Percentiles rank a stretch among this genome's conserved stretches.
These are phyloP conservation scores for Entomortierella parvispora DNA, from an alignment of 192 early-diverging fungal genomes.

Conservation along the genomic window DNA sequence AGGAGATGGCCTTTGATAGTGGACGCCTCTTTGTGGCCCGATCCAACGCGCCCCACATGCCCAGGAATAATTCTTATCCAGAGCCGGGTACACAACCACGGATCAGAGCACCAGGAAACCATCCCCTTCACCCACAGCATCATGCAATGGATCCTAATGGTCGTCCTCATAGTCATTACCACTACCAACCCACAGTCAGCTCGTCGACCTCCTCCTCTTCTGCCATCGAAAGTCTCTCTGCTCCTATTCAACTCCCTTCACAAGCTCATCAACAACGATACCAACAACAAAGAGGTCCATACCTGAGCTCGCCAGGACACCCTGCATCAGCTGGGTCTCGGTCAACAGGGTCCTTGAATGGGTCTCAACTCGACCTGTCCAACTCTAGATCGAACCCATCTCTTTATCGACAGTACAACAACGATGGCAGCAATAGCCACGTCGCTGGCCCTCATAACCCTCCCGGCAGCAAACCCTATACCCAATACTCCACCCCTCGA, in stretches of 20 bases:
- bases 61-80: conserved; percentile 10
- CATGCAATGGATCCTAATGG: not conserved
- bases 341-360: too few species aligned
- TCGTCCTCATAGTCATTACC: conserved; percentile 5
- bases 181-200: too few species aligned
- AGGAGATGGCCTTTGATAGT: conserved; percentile 10
- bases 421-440: not conserved
- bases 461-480: too few species aligned
- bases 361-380: too few species aligned
- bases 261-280: too few species aligned
- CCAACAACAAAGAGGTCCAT: not conserved
- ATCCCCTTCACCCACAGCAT: too few species aligned
- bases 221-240: not conserved
- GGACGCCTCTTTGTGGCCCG: conserved; percentile 9
- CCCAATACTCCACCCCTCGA: not conserved
- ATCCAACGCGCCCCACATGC: not conserved
- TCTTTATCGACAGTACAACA: too few species aligned
- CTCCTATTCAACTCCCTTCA: not conserved
- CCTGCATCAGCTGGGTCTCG: not conserved
- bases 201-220: too few species aligned
- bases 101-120: not conserved
- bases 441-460: not conserved
- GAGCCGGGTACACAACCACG: not conserved
- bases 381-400: too few species aligned
- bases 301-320: not conserved